Percentiles rank a stretch among this genome's conserved stretches.
Evolutionary conservation across 495 filamentous ascomycete genomes (phyloP).

Genomic region (Penicillium paxilli): DNA sequence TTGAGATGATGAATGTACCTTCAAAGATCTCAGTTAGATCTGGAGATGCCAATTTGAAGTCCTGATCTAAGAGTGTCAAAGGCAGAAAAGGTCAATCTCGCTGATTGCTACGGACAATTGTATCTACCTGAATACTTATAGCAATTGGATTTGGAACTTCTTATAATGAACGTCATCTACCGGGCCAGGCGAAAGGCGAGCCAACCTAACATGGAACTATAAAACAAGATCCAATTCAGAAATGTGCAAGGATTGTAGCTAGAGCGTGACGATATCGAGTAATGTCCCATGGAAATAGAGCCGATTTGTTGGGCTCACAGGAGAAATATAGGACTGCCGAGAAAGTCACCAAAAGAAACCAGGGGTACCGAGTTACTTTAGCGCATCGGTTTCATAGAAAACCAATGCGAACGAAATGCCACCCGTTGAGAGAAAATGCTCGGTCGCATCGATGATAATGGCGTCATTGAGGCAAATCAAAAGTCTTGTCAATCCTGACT

Average conservation of each 20-base stretch:
- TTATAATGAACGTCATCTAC: neutral
- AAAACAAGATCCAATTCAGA: neutral
- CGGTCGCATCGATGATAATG: neutral
- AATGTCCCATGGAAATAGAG: neutral
- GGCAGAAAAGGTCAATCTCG: neutral
- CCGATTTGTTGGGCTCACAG: conserved; percentile 1
- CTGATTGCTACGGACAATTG: neutral
- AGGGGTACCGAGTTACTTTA: too few relatives aligned
- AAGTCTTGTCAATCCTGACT: neutral
- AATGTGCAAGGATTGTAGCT: neutral
- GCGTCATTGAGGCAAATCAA: neutral
- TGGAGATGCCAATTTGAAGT: too few relatives aligned
- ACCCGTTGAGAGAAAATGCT: too few relatives aligned
- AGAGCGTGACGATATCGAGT: neutral
- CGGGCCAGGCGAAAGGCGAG: neutral
- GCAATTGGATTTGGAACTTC: neutral
- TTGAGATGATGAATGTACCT: too few relatives aligned
- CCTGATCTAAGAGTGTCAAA: too few relatives aligned
- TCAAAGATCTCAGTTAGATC: too few relatives aligned
- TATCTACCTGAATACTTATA: neutral
- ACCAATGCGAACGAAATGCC: too few relatives aligned
- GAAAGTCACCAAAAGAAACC: too few relatives aligned
- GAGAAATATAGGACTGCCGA: neutral
- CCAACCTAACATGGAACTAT: neutral
- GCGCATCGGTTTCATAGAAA: too few relatives aligned